phyloP scores from a whole-genome alignment of 2,329 filamentous ascomycete species.

The Apiospora pterosperma region DNA sequence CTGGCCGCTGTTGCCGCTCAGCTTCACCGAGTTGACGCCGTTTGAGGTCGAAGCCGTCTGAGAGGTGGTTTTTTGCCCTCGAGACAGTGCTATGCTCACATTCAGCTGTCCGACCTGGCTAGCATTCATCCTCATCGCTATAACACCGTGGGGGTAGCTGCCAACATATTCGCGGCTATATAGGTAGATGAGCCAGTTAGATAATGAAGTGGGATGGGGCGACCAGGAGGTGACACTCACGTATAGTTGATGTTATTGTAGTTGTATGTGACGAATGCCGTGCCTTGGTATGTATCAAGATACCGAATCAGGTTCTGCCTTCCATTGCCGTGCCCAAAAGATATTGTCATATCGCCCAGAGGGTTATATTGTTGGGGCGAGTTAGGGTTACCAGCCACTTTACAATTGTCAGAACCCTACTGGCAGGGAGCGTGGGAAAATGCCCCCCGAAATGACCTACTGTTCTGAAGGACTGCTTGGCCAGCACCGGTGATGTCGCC shows the following conservation, averaged over 20 bases:
- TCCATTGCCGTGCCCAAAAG: conserved; percentile 30
- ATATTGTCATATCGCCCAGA: conserved; percentile 29
- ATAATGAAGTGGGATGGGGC: not conserved
- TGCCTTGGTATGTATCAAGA: conserved; percentile 34
- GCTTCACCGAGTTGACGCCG: conserved; percentile 20
- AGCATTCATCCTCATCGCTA: conserved; percentile 28
- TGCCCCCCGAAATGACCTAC: not conserved
- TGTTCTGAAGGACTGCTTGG: conserved; percentile 21
- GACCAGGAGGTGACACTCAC: conserved; percentile 7
- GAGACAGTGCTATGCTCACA: conserved; percentile 20
- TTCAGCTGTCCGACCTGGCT: conserved; percentile 15
- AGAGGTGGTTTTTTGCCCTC: conserved; percentile 12
- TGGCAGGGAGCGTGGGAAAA: too few species aligned
- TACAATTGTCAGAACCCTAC: conserved; percentile 6
- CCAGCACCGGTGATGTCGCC: conserved; percentile 33
- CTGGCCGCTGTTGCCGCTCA: conserved; percentile 20
- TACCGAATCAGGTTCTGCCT: conserved; percentile 33
- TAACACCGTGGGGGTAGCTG: conserved; percentile 36
- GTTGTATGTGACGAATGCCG: conserved; percentile 33
- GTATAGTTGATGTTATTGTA: conserved; percentile 25
- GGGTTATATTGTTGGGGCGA: conserved; percentile 36
- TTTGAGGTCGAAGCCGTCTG: conserved; percentile 13
- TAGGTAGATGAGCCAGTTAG: not conserved
- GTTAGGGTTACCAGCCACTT: conserved; percentile 33
- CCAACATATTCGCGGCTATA: conserved; percentile 36